Conservation (phyloP, 1,139 yeast genomes). For the Taiozyma sp. region DNA sequence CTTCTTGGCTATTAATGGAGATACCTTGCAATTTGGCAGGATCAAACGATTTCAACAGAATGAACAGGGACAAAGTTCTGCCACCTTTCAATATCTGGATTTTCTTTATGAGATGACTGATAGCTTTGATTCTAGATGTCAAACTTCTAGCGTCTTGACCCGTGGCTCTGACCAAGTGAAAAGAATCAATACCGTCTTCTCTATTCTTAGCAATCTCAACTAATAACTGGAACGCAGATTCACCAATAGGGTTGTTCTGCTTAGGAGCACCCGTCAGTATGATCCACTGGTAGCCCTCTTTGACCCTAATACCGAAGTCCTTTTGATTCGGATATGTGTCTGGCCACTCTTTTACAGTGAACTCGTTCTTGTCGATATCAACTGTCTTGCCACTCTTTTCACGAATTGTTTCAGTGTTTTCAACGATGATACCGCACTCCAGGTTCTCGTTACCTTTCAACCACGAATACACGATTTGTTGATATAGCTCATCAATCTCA, state of each 20-base stretch:
- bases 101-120: constrained; percentile 45
- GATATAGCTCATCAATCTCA: constrained; percentile 25
- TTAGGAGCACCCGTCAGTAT: constrained; percentile 37
- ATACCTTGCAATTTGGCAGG: constrained; percentile 9
- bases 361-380: background rate
- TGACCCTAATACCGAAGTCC: constrained; percentile 24
- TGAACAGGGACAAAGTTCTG: constrained; percentile 46
- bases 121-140: constrained; percentile 53
- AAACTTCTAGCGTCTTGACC: constrained; percentile 72
- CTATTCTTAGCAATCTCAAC: constrained; percentile 50
- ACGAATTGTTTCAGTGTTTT: background rate
- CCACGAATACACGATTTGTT: constrained; percentile 32
- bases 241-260: constrained; percentile 37
- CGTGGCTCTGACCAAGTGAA: constrained; percentile 49
- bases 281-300: constrained; percentile 36
- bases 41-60: constrained; percentile 40
- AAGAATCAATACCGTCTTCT: constrained; percentile 51
- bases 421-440: constrained; percentile 6
- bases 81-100: constrained; percentile 37
- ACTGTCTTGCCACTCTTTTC: constrained; percentile 2
- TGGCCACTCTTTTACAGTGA: background rate
- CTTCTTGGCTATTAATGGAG: constrained; percentile 4
- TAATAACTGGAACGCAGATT: constrained; percentile 38
- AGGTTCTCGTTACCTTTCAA: constrained; percentile 21
- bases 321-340: background rate